Evolutionary conservation across 2,329 filamentous ascomycete species (phyloP).

Genomic region (Aspergillus jensenii): DNA sequence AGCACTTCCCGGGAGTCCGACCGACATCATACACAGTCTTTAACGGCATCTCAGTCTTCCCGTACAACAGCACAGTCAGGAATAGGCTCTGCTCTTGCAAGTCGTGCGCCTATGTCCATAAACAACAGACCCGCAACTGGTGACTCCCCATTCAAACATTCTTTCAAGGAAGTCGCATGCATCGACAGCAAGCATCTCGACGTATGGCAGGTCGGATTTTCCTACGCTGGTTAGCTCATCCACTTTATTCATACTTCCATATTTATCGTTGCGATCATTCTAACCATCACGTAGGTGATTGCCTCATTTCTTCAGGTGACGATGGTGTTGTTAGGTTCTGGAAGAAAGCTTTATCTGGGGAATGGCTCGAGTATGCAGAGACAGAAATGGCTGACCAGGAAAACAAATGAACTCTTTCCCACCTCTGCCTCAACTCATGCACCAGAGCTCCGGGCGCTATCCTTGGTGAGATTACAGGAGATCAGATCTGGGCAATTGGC

Average conservation of each 20-base stretch:
- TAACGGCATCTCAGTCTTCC: constrained; percentile 27
- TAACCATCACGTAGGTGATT: constrained; percentile 35
- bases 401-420: constrained; percentile 16
- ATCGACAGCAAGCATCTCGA: constrained; percentile 46
- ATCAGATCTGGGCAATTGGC: background rate
- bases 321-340: constrained; percentile 45
- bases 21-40: constrained; percentile 27
- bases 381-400: constrained; percentile 36
- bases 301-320: constrained; percentile 44
- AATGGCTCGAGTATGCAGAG: constrained; percentile 47
- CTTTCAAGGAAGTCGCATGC: constrained; percentile 42
- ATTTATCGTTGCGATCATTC: background rate
- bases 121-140: constrained; percentile 33
- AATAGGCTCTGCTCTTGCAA: constrained; percentile 44
- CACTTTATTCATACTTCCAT: background rate
- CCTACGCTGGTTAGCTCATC: constrained; percentile 38
- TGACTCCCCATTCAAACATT: constrained; percentile 43
- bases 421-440: constrained; percentile 1
- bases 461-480: background rate
- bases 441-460: background rate
- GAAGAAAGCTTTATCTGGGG: constrained; percentile 44
- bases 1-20: constrained; percentile 28
- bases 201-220: constrained; percentile 47
- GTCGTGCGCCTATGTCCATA: constrained; percentile 29
- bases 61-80: constrained; percentile 41